Conservation (phyloP, 139 green algal species). For the Closterium sp. region DNA sequence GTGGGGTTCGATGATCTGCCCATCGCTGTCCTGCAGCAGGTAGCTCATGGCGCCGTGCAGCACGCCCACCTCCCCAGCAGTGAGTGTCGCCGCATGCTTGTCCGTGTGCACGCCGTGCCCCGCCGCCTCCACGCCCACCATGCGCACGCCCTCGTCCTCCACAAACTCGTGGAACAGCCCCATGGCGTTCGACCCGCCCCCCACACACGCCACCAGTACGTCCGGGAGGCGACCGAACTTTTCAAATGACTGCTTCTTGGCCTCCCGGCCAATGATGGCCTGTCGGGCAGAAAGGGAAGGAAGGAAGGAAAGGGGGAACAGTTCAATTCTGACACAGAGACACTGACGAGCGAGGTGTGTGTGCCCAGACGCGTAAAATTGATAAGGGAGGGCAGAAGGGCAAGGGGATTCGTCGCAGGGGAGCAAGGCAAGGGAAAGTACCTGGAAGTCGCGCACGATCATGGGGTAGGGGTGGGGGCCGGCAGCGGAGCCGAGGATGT, state of each 20-base stretch:
- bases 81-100: slow-evolving; percentile 98
- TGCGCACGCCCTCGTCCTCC: slow-evolving; percentile 79
- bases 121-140: slow-evolving; percentile 64
- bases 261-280: slow-evolving; percentile 55
- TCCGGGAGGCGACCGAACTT: slow-evolving; percentile 87
- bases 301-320: not conserved
- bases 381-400: not conserved
- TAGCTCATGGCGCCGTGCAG: slow-evolving; percentile 93
- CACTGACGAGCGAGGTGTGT: not conserved
- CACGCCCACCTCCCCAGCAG: slow-evolving; percentile 85
- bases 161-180: slow-evolving; percentile 98
- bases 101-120: slow-evolving; percentile 79
- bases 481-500: slow-evolving; percentile 94
- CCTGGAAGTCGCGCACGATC: slow-evolving; percentile 84
- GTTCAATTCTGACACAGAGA: not conserved
- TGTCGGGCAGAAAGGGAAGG: not conserved
- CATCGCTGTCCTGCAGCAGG: slow-evolving; percentile 94
- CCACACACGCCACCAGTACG: slow-evolving; percentile 93
- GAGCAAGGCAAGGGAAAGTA: slow-evolving; percentile 50
- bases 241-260: slow-evolving; percentile 68
- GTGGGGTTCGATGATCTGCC: slow-evolving; percentile 98
- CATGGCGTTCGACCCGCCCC: slow-evolving; percentile 97
- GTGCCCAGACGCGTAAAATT: not conserved
- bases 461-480: slow-evolving; percentile 98
- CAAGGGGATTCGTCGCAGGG: not conserved